Percentiles rank a stretch among this genome's conserved stretches.
These are phyloP conservation scores for Turnera subulata DNA, from an alignment of 345 rosid species.

Conservation along the genomic window DNA sequence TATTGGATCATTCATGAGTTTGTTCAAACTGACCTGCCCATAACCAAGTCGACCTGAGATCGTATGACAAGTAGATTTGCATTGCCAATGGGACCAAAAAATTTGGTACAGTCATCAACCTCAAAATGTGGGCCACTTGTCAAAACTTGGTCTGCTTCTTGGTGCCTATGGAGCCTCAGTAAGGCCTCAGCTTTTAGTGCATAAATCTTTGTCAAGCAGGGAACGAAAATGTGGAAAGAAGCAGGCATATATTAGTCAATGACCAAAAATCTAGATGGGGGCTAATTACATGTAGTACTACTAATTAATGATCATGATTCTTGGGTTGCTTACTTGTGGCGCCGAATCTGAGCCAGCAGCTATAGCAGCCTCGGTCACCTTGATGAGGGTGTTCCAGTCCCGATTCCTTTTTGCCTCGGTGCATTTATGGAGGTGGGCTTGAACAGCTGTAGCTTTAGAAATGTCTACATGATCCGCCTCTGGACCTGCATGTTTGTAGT, in stretches of 20 bases:
- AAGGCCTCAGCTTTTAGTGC: conserved; percentile 93
- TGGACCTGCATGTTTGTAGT: conserved; percentile 77
- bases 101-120: conserved; percentile 54
- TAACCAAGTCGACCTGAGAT: conserved; percentile 79
- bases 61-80: conserved; percentile 64
- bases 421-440: conserved; percentile 53
- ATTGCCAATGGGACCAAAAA: conserved; percentile 68
- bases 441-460: conserved; percentile 58
- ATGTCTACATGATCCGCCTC: conserved; percentile 78
- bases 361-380: conserved; percentile 52
- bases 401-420: conserved; percentile 58
- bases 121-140: conserved; percentile 53
- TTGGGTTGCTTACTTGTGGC: conserved; percentile 43
- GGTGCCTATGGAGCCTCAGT: conserved; percentile 64
- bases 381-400: conserved; percentile 68
- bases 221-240: neutral
- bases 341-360: conserved; percentile 83
- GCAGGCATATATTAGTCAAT: neutral
- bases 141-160: conserved; percentile 69
- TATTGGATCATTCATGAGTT: too few species aligned
- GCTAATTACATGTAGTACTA: too few species aligned
- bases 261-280: neutral
- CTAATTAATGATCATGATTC: neutral
- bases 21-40: conserved; percentile 62
- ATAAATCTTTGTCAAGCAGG: conserved; percentile 36